Evolutionary conservation across 805 yeast species (phyloP).

Genomic region (Brettanomyces anomalus): DNA sequence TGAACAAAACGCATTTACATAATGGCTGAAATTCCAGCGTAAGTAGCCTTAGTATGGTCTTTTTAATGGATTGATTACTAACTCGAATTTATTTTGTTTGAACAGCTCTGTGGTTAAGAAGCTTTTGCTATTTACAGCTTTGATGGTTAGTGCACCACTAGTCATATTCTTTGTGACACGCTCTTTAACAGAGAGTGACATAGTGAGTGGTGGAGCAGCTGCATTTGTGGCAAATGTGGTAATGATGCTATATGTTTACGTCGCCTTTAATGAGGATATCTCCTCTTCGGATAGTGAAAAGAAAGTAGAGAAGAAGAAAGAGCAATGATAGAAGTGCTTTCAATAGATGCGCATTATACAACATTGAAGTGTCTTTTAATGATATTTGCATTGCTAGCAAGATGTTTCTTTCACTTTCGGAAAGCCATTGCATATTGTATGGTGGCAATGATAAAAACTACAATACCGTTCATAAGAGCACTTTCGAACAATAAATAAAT

Average conservation of each 20-base stretch:
- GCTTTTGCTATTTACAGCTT: constrained; percentile 63
- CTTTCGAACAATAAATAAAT: no score
- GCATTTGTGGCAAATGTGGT: constrained; percentile 71
- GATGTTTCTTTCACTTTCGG: no score
- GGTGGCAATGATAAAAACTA: no score
- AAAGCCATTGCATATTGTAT: no score
- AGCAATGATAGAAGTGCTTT: background rate
- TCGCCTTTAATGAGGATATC: constrained; percentile 62
- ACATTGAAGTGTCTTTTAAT: no score
- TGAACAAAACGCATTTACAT: background rate
- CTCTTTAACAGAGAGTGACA: constrained; percentile 35
- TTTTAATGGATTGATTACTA: background rate
- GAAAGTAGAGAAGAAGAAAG: constrained; percentile 19
- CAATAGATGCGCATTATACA: no score
- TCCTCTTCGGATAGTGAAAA: constrained; percentile 29
- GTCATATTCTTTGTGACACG: constrained; percentile 43
- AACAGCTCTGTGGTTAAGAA: constrained; percentile 54
- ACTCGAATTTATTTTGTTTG: background rate
- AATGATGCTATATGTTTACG: constrained; percentile 60
- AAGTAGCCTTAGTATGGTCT: constrained; percentile 8
- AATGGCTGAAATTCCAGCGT: constrained; percentile 31
- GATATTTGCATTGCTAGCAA: no score
- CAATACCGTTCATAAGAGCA: no score
- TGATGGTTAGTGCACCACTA: constrained; percentile 67
- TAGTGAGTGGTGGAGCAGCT: constrained; percentile 73